phyloP scores from a whole-genome alignment of 495 filamentous ascomycete species.

The Aspergillus taichungensis region DNA sequence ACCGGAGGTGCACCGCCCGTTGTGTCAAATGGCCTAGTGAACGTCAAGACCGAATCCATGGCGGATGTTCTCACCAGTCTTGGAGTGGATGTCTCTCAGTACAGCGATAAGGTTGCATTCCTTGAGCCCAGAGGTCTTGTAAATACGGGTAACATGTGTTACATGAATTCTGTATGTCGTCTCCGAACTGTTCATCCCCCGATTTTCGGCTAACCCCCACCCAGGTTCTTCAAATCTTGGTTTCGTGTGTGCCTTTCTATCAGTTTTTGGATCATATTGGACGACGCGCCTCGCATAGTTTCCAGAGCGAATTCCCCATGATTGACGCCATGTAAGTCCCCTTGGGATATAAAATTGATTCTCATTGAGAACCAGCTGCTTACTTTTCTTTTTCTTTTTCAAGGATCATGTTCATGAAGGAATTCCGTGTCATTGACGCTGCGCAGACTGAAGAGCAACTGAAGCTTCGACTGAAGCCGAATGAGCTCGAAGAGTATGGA shows the following conservation, averaged over 20 bases:
- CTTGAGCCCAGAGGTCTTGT: slow-evolving; percentile 90
- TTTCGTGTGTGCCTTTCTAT: slow-evolving; percentile 91
- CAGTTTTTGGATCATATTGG: slow-evolving; percentile 83
- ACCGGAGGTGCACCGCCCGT: slow-evolving; percentile 15
- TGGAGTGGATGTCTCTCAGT: slow-evolving; percentile 47
- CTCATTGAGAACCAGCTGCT: background rate
- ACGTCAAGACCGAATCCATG: slow-evolving; percentile 53
- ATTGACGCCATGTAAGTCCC: slow-evolving; percentile 80
- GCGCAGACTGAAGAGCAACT: slow-evolving; percentile 66
- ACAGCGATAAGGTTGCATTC: slow-evolving; percentile 61
- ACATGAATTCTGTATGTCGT: slow-evolving; percentile 92
- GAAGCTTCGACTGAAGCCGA: slow-evolving; percentile 60
- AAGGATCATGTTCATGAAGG: slow-evolving; percentile 92
- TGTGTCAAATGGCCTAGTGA: slow-evolving; percentile 37
- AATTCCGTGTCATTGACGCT: slow-evolving; percentile 80
- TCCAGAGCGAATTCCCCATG: slow-evolving; percentile 89
- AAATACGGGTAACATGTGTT: slow-evolving; percentile 98
- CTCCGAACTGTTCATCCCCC: background rate
- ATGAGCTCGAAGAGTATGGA: slow-evolving; percentile 83
- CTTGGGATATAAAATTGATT: background rate
- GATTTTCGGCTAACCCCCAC: background rate
- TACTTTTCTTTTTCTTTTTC: background rate
- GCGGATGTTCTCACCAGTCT: slow-evolving; percentile 64
- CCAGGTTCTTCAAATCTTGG: slow-evolving; percentile 84
- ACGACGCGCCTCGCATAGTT: slow-evolving; percentile 75